phyloP scores from a whole-genome alignment of 306 rosid genomes.

The Fragaria nilgerrensis region DNA sequence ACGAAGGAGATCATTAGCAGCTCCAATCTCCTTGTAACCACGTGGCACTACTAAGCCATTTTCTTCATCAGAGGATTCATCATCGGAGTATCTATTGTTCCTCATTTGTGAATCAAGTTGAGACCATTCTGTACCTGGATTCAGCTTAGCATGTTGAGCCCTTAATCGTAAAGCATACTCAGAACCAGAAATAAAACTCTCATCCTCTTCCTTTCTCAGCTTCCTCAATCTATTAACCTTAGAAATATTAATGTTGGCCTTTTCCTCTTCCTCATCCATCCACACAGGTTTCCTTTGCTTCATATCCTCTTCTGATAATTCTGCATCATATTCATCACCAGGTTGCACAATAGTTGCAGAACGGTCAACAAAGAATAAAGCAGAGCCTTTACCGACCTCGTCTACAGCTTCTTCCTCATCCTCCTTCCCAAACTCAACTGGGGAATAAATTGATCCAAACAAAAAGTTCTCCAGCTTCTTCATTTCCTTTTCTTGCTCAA shows the following conservation, averaged over 20 bases:
- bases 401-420: constrained; percentile 30
- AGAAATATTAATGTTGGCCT: constrained; percentile 51
- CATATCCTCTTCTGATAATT: constrained; percentile 32
- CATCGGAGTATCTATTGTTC: constrained; percentile 40
- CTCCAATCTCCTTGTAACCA: constrained; percentile 45
- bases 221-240: constrained; percentile 72
- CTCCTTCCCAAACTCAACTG: constrained; percentile 60
- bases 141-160: constrained; percentile 84
- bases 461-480: constrained; percentile 64
- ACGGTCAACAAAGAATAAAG: constrained; percentile 63
- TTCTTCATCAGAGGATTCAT: constrained; percentile 69
- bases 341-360: constrained; percentile 45
- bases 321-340: constrained; percentile 41
- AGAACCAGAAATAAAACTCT: constrained; percentile 58
- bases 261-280: constrained; percentile 87
- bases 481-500: constrained; percentile 65
- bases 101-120: constrained; percentile 38
- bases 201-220: constrained; percentile 75
- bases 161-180: constrained; percentile 83
- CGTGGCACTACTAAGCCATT: constrained; percentile 36
- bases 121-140: constrained; percentile 88
- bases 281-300: constrained; percentile 69
- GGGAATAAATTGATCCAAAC: constrained; percentile 72
- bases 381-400: constrained; percentile 24
- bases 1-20: constrained; percentile 59